Conservation (phyloP, 371 early-diverging fungal species). For the Zopfochytrium polystomum region DNA sequence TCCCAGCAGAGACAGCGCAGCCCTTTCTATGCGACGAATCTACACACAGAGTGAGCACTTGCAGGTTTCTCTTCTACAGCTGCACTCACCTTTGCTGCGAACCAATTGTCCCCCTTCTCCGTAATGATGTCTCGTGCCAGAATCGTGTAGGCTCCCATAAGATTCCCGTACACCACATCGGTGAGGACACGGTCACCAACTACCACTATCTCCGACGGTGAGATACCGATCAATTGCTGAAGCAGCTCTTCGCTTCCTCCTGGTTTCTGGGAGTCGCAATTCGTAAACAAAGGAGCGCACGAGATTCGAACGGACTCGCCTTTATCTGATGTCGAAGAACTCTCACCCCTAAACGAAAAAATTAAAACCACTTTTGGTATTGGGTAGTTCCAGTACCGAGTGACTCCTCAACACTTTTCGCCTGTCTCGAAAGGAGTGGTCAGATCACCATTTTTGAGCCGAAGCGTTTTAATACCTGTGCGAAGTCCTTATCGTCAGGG, state of each 20-base stretch:
- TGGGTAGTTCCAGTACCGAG: too few relatives aligned
- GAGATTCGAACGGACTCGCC: constrained; percentile 13
- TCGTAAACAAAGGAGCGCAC: background rate
- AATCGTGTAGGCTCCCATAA: constrained; percentile 69
- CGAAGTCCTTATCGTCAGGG: constrained; percentile 60
- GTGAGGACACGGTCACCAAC: constrained; percentile 89
- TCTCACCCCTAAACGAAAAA: too few relatives aligned
- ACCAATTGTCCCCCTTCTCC: constrained; percentile 71
- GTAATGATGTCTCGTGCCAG: constrained; percentile 69
- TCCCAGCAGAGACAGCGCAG: too few relatives aligned
- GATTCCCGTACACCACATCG: constrained; percentile 82
- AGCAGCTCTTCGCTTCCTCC: constrained; percentile 64
- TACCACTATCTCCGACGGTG: constrained; percentile 59
- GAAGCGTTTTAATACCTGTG: constrained; percentile 40
- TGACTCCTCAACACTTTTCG: constrained; percentile 6
- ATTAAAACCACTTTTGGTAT: too few relatives aligned
- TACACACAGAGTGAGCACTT: too few relatives aligned
- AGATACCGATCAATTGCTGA: constrained; percentile 32
- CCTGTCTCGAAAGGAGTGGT: constrained; percentile 6
- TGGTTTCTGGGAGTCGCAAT: constrained; percentile 73
- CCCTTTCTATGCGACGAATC: too few relatives aligned
- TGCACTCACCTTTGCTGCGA: too few relatives aligned
- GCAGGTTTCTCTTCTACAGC: too few relatives aligned
- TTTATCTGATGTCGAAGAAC: constrained; percentile 45
- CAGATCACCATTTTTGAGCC: constrained; percentile 2